Evolutionary conservation across 2,329 filamentous ascomycete species (phyloP), one percentile per base, ranked within the genome.

Genomic region (Exophiala calicioides): DNA sequence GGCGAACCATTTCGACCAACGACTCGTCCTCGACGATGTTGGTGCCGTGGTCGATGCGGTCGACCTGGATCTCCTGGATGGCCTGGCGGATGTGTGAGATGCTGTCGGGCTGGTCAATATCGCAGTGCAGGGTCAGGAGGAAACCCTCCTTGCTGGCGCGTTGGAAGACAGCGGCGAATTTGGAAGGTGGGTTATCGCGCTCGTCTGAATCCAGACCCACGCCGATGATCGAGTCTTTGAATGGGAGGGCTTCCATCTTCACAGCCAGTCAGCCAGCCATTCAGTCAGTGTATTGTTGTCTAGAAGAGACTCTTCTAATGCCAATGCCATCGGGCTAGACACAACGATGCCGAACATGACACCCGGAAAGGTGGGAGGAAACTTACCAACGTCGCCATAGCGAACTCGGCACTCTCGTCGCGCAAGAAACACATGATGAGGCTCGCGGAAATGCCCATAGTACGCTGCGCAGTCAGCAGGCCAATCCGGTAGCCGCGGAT

Each of bases 361-460:
- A n/a, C n/a, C n/a, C n/a, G n/a, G n/a, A n/a, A n/a, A n/a, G n/a
- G n/a, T n/a, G n/a, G n/a, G n/a, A n/a, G n/a, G n/a, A n/a, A n/a
- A n/a, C n/a, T n/a, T n/a, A n/a, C n/a, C 19, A 58, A 40, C 12
- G 56, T 60, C 5, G 50, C 48, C 57, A 60, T 57, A 20, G 54
- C 58, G 39, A 47, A 58, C 23, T 56, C 50, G n/a, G 56, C 33
- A 5, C 47, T 47, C 15, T 49, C 41, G 42, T 60, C 58, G 21
- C 85, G 77, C 54, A 90, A 69, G 59, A 90, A 83, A 63, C 86
- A 90, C 57, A 85, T 78, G 53, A 88, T 86, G 29, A 89, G 69
- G 55, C 80, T 75, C 30, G 80, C 80, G 2, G 77, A 81, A 44
- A 90, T 75, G 16, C 77, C 80, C n/a, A 86, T 71, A 49, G 86